Conservation (phyloP, 2,329 filamentous ascomycete genomes). For the Sporothrix globosa region DNA sequence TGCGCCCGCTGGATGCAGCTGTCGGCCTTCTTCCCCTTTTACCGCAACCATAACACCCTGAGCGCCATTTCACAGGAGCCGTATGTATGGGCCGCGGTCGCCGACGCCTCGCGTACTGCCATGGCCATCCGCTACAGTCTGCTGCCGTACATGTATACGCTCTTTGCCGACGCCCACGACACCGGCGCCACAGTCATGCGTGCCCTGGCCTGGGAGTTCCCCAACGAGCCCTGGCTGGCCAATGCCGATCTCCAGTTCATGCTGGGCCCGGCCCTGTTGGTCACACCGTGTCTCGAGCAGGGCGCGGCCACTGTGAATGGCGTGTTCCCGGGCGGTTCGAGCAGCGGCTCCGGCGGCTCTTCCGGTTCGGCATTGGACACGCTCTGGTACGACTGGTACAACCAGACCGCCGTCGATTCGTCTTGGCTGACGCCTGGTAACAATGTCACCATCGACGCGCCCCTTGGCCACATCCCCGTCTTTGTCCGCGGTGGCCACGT, state of each 20-base stretch:
- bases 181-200: constrained; percentile 68
- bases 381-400: constrained; percentile 81
- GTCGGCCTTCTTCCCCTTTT: constrained; percentile 75
- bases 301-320: constrained; percentile 48
- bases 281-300: constrained; percentile 54
- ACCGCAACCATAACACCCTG: constrained; percentile 66
- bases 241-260: constrained; percentile 56
- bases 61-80: constrained; percentile 63
- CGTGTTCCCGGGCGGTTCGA: constrained; percentile 53
- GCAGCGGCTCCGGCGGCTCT: constrained; percentile 39
- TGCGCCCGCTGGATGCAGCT: constrained; percentile 77
- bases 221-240: constrained; percentile 51
- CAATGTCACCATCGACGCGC: constrained; percentile 49
- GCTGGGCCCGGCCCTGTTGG: constrained; percentile 53
- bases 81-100: constrained; percentile 68
- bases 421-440: constrained; percentile 41
- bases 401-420: constrained; percentile 55
- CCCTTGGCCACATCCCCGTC: constrained; percentile 71
- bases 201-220: constrained; percentile 75
- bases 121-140: constrained; percentile 74
- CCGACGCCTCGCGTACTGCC: constrained; percentile 66
- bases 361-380: constrained; percentile 38
- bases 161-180: constrained; percentile 61
- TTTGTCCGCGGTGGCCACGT: constrained; percentile 70
- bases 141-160: constrained; percentile 83